Base-by-base conservation (phyloP, 1,139 yeast genomes). In the Kodamaea ohmeri region DNA sequence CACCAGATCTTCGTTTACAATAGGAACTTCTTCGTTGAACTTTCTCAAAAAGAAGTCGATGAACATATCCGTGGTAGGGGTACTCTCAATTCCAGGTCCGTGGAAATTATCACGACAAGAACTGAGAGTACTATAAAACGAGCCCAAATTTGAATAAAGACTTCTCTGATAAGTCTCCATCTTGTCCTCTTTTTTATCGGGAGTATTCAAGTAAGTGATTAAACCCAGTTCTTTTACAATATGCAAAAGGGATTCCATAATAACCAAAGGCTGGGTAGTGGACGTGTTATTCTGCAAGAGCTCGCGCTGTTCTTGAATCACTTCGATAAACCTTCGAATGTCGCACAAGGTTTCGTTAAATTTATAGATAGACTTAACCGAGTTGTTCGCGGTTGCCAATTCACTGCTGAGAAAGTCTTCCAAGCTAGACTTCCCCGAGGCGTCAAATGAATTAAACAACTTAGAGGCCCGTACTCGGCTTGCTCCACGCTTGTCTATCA, bases 21-120 rank as follows among this genome's bases (percentile, higher is more conserved):
- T 34, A 44, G 67, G 53, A 49, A 53, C 52, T 25, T 74, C 74
- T 13, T 74, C 79, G 42, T 63, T 61, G 53, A 76, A 76, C 26
- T 67, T 70, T 21, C 67, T 65, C 15, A 80, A 48, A 47, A 80
- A 70, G 42, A 50, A 59, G 16, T 56, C 63, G 4, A 67, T 22
- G 46, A 70, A 69, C 2, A 51, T 34, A 4, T 52, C 61, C 3
- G 35, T 31, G 4, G 12, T 7, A 4, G 18, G 25, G n/a, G 5
- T 13, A n/a, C 21, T 33, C 6, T 32, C 39, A 5, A 9, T 4
- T 6, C 13, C 20, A 8, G 21, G 3, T 37, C 35, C 12, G 34
- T 33, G 13, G 18, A 34, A 65, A 8, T 41, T 46, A 7, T 41
- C 36, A 41, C 50, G 61, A 2, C 61, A 46, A 25, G 46, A 36